Evolutionary conservation across 2,329 filamentous ascomycete species (phyloP).

Genomic region (Calonectria multiphialidica): DNA sequence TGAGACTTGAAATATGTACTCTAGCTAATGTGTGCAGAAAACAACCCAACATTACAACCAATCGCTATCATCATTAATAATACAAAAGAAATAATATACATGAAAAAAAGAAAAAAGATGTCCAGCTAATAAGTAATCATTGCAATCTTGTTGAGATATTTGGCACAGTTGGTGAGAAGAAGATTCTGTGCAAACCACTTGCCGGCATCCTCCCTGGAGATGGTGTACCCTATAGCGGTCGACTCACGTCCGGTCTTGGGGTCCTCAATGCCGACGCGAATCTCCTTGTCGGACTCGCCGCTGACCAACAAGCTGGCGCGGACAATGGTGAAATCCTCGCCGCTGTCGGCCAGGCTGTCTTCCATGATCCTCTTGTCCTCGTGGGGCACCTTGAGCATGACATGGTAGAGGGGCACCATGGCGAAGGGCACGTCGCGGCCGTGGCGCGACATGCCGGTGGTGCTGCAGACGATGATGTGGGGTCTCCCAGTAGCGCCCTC

Average conservation of each 20-base stretch:
- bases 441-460: conserved; percentile 53
- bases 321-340: conserved; percentile 53
- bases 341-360: conserved; percentile 39
- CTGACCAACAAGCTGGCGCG: conserved; percentile 53
- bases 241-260: conserved; percentile 46
- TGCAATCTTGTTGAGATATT: conserved; percentile 51
- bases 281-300: conserved; percentile 37
- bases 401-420: conserved; percentile 57
- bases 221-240: conserved; percentile 58
- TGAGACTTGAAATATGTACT: neutral
- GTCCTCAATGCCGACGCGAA: conserved; percentile 57
- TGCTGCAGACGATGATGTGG: conserved; percentile 50
- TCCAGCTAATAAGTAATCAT: conserved; percentile 49
- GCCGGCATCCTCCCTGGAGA: conserved; percentile 61
- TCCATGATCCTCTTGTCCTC: conserved; percentile 64
- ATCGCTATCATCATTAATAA: too few species aligned
- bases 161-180: conserved; percentile 38
- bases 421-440: conserved; percentile 57
- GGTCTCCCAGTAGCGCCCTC: conserved; percentile 46
- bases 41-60: neutral
- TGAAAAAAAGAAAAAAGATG: too few species aligned
- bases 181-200: conserved; percentile 59
- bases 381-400: conserved; percentile 56
- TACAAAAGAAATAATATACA: neutral
- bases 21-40: neutral